Conservation (phyloP, 2,329 filamentous ascomycete genomes). For the Fusarium albidum region DNA sequence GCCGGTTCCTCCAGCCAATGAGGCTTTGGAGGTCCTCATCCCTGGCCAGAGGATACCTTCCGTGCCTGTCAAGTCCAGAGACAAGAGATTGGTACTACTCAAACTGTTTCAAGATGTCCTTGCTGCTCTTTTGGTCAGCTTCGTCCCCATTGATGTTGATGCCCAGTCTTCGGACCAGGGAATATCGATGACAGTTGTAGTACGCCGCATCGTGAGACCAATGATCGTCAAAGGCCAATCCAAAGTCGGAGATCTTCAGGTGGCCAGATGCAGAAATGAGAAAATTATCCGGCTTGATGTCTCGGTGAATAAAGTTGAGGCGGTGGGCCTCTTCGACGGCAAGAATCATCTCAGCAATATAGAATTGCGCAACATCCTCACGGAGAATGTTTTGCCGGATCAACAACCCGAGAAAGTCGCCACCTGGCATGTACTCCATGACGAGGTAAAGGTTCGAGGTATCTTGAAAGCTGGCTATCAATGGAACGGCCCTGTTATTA, state of each 20-base stretch:
- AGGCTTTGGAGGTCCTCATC: constrained; percentile 52
- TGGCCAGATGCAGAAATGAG: constrained; percentile 88
- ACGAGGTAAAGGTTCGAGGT: constrained; percentile 84
- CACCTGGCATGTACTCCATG: constrained; percentile 98
- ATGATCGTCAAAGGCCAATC: constrained; percentile 92
- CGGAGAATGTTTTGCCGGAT: constrained; percentile 85
- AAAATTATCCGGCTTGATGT: constrained; percentile 98
- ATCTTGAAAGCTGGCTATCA: constrained; percentile 92
- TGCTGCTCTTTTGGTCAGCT: constrained; percentile 67
- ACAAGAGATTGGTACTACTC: constrained; percentile 44
- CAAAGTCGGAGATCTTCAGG: constrained; percentile 95
- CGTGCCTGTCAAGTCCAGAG: constrained; percentile 44
- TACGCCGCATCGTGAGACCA: constrained; percentile 93
- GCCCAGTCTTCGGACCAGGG: constrained; percentile 77
- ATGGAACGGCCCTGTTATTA: constrained; percentile 77
- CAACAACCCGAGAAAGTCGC: constrained; percentile 88
- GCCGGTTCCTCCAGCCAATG: constrained; percentile 74
- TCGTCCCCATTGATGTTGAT: constrained; percentile 78
- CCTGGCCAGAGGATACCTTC: constrained; percentile 40
- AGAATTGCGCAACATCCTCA: constrained; percentile 83
- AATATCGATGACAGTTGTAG: constrained; percentile 84
- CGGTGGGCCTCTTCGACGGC: constrained; percentile 93
- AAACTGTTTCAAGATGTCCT: constrained; percentile 47
- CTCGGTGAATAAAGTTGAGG: constrained; percentile 90
- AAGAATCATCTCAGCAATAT: constrained; percentile 94